These are phyloP conservation scores for Cryphonectria radicalis DNA, from an alignment of 2,329 filamentous ascomycete genomes.

Conservation along the genomic window DNA sequence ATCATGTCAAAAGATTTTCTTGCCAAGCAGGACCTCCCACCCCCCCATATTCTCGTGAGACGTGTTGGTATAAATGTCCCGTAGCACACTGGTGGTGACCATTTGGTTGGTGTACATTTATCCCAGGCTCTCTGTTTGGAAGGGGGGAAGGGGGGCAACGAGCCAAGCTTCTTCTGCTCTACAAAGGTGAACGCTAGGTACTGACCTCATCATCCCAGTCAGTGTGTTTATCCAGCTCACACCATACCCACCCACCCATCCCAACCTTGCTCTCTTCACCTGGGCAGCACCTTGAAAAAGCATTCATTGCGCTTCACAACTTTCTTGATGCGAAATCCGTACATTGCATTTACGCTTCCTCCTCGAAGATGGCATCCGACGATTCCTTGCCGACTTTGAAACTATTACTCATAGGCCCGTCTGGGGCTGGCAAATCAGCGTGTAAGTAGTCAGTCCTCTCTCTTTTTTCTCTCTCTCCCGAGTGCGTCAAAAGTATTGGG, in stretches of 20 bases:
- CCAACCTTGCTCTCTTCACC: constrained; percentile 10
- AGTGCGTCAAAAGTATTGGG: background rate
- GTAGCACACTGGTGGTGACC: constrained; percentile 6
- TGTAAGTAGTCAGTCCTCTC: constrained; percentile 43
- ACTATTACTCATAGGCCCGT: constrained; percentile 59
- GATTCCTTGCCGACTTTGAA: constrained; percentile 55
- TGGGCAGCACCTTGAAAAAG: background rate
- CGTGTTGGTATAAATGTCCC: background rate
- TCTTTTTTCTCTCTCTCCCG: background rate
- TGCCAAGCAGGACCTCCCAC: background rate
- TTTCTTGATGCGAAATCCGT: background rate
- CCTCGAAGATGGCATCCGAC: constrained; percentile 47
- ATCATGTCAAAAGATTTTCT: background rate
- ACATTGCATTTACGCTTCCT: background rate
- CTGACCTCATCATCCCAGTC: constrained; percentile 25
- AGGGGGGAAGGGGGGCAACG: constrained; percentile 15
- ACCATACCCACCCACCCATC: constrained; percentile 7
- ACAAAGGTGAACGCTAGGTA: background rate
- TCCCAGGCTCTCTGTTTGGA: constrained; percentile 2
- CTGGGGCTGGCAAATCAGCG: constrained; percentile 60
- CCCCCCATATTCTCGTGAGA: background rate
- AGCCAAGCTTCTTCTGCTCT: constrained; percentile 11
- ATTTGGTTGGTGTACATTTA: constrained; percentile 20
- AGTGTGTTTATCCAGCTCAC: background rate
- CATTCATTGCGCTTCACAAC: background rate